These are phyloP conservation scores for Syzygium jambos DNA, from an alignment of 345 rosid genomes.

Conservation along the genomic window DNA sequence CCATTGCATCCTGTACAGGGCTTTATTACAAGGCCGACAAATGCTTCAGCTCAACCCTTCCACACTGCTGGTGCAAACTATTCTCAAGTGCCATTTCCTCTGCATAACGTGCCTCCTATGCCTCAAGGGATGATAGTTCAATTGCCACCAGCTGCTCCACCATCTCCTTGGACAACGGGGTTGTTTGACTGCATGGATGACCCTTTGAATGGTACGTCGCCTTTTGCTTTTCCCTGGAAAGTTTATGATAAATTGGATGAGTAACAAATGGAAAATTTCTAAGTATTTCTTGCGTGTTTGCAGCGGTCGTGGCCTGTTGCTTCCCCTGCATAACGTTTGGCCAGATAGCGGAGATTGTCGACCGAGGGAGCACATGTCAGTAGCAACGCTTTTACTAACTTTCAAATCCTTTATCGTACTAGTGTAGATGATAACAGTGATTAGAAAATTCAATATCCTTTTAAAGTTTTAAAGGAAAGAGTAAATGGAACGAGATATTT, in stretches of 20 bases:
- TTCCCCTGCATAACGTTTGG: conserved; percentile 5
- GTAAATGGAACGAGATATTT: background rate
- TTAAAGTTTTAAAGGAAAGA: background rate
- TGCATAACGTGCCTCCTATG: background rate
- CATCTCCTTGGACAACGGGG: conserved; percentile 4
- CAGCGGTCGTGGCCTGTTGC: conserved; percentile 5
- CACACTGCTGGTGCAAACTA: background rate
- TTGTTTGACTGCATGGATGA: conserved; percentile 11
- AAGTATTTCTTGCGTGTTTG: background rate
- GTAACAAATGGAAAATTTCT: background rate
- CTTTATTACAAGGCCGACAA: background rate
- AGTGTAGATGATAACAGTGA: background rate
- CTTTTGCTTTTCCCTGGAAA: background rate
- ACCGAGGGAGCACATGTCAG: conserved; percentile 9
- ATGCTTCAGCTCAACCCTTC: background rate
- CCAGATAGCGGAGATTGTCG: conserved; percentile 6
- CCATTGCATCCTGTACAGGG: background rate
- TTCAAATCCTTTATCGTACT: background rate
- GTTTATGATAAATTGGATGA: background rate
- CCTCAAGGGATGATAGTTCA: background rate
- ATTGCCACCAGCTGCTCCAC: background rate
- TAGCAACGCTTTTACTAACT: background rate
- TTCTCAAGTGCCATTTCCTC: background rate
- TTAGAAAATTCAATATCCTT: background rate
- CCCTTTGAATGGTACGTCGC: background rate